Evolutionary conservation across 768 basidiomycete species (phyloP).

Genomic region (Mycena belliarum): DNA sequence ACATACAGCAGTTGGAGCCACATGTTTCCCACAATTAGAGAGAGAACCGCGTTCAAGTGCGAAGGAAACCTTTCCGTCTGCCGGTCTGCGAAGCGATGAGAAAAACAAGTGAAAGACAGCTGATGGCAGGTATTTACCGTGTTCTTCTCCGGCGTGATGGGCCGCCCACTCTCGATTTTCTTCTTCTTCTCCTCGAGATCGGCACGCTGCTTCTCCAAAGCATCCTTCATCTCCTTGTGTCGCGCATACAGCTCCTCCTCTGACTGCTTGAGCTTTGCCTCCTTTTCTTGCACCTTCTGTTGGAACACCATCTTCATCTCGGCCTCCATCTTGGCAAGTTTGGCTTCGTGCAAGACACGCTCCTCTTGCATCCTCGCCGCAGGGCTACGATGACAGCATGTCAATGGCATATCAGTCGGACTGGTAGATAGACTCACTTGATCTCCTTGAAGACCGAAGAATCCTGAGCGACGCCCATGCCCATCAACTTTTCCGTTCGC

Average conservation of each 20-base stretch:
- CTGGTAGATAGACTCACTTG: conserved; percentile 65
- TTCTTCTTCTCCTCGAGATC: conserved; percentile 99
- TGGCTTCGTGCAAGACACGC: conserved; percentile 93
- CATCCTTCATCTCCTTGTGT: conserved; percentile 99
- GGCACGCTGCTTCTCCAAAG: conserved; percentile 91
- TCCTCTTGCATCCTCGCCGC: conserved; percentile 96
- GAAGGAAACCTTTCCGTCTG: conserved; percentile 77
- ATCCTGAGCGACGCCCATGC: conserved; percentile 98
- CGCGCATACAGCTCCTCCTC: conserved; percentile 99
- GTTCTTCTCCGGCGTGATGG: conserved; percentile 92
- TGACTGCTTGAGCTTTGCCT: conserved; percentile 96
- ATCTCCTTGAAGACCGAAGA: conserved; percentile 98
- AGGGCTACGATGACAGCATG: conserved; percentile 55
- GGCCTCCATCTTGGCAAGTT: conserved; percentile 98
- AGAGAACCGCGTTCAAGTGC: conserved; percentile 44
- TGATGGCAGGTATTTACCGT: conserved; percentile 53
- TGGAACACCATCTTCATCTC: conserved; percentile 99
- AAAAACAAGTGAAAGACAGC: conserved; percentile 15
- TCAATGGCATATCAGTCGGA: conserved; percentile 20
- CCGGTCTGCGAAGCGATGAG: conserved; percentile 43
- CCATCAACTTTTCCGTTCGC: conserved; percentile 92
- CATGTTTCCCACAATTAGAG: conserved; percentile 30
- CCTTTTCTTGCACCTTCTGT: conserved; percentile 99
- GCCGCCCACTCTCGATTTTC: conserved; percentile 90
- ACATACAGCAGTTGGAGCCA: conserved; percentile 33